Conservation (phyloP, 106 monocot genomes). For the Apostasia shenzhenica region DNA sequence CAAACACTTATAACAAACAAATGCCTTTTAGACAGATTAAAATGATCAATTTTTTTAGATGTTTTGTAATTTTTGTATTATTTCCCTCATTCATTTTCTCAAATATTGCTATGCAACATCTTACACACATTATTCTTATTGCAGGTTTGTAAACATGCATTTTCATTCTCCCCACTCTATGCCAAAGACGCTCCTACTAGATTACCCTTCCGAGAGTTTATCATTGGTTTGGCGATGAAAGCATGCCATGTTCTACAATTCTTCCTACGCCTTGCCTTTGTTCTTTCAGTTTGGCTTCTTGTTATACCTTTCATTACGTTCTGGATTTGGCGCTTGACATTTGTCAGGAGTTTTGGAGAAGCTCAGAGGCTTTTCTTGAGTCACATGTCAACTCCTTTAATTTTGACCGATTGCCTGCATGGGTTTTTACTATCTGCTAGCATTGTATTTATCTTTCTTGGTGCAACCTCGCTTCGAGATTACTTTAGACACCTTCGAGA, state of each 20-base stretch:
- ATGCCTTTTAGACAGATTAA: no score
- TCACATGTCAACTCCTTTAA: conserved; percentile 68
- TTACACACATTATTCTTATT: background rate
- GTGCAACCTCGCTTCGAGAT: conserved; percentile 95
- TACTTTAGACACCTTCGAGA: conserved; percentile 90
- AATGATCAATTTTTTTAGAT: no score
- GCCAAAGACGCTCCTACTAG: conserved; percentile 90
- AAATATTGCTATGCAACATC: no score
- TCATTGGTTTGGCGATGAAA: conserved; percentile 91
- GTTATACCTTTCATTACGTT: conserved; percentile 99
- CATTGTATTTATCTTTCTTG: conserved; percentile 98
- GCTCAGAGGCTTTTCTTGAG: conserved; percentile 89
- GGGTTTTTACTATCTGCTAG: conserved; percentile 95
- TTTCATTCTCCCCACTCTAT: conserved; percentile 96
- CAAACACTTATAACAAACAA: no score
- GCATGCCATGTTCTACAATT: conserved; percentile 87
- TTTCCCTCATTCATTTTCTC: no score
- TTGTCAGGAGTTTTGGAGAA: conserved; percentile 90
- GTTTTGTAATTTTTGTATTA: no score
- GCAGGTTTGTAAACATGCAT: conserved; percentile 98
- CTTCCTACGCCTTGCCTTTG: conserved; percentile 85
- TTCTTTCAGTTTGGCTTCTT: conserved; percentile 97
- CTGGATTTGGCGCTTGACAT: conserved; percentile 97
- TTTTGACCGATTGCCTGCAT: conserved; percentile 92
- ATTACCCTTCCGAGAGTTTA: conserved; percentile 89